A percentile compares a stretch with the other conserved stretches of the same genome.
phyloP scores from a whole-genome alignment of 768 basidiomycete species.

The Mycena haematopus region DNA sequence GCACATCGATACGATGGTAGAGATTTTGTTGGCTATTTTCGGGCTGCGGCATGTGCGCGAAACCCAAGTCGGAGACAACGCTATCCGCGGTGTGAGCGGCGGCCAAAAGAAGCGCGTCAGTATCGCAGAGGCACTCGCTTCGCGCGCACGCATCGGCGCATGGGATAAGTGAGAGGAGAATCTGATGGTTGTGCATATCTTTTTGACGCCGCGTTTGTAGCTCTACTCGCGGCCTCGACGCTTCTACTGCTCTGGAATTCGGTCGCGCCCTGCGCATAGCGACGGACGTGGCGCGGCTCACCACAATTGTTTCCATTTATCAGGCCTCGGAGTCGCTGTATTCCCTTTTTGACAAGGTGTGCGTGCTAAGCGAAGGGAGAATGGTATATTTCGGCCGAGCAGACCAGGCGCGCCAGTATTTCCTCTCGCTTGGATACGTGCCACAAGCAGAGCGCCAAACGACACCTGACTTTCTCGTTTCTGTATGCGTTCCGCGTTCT shows the following conservation, averaged over 20 bases:
- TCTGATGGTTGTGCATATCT: background rate
- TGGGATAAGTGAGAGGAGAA: slow-evolving; percentile 74
- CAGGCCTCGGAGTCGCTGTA: slow-evolving; percentile 72
- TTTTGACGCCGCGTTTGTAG: slow-evolving; percentile 43
- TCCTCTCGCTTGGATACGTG: slow-evolving; percentile 59
- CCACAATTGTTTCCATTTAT: slow-evolving; percentile 84
- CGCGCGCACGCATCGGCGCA: slow-evolving; percentile 63
- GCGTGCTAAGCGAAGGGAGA: slow-evolving; percentile 74
- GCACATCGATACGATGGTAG: slow-evolving; percentile 53
- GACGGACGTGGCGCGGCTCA: slow-evolving; percentile 58
- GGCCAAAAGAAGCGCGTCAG: slow-evolving; percentile 85
- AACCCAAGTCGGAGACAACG: slow-evolving; percentile 79
- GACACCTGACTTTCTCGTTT: slow-evolving; percentile 68
- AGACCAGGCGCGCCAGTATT: slow-evolving; percentile 69
- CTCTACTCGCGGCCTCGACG: slow-evolving; percentile 68
- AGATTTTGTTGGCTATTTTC: slow-evolving; percentile 70
- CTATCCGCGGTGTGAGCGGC: slow-evolving; percentile 73
- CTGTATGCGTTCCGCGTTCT: slow-evolving; percentile 33
- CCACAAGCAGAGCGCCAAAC: slow-evolving; percentile 66
- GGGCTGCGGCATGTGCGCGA: slow-evolving; percentile 75
- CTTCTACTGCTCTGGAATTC: slow-evolving; percentile 77
- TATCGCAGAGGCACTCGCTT: slow-evolving; percentile 72
- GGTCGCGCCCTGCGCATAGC: slow-evolving; percentile 67
- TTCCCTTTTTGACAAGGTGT: slow-evolving; percentile 74
- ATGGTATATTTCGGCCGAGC: slow-evolving; percentile 81